These are phyloP conservation scores for Hypoxylon subgilvum DNA, from an alignment of 495 filamentous ascomycete species.

Conservation along the genomic window DNA sequence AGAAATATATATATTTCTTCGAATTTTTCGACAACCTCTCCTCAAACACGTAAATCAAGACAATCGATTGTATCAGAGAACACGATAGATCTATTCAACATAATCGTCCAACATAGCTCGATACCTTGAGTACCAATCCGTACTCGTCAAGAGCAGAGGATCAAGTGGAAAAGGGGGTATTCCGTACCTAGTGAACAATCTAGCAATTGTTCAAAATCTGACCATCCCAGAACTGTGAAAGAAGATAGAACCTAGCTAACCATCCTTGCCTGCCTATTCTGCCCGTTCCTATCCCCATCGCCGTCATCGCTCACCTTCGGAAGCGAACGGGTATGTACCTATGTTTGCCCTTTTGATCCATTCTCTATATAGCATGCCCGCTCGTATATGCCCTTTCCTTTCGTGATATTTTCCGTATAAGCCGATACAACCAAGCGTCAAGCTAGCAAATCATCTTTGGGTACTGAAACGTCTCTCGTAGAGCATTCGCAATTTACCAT, in stretches of 20 bases:
- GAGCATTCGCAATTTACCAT: conserved; percentile 6
- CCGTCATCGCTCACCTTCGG: conserved; percentile 3
- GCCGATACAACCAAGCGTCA: conserved; percentile 22
- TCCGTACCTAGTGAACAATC: conserved; percentile 22
- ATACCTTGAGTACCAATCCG: conserved; percentile 5
- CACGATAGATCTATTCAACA: conserved; percentile 10
- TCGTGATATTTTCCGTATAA: conserved; percentile 29
- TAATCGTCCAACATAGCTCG: conserved; percentile 11
- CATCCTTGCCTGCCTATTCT: conserved; percentile 6
- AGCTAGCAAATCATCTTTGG: conserved; percentile 5
- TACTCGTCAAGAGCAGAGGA: conserved; percentile 14
- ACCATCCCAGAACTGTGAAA: conserved; percentile 7
- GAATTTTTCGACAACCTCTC: too few species aligned
- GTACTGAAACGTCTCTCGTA: conserved; percentile 12
- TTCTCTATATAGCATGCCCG: conserved; percentile 22
- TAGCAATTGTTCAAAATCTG: conserved; percentile 14
- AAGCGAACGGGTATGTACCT: conserved; percentile 19
- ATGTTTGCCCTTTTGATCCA: conserved; percentile 1
- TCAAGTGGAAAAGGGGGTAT: conserved; percentile 21
- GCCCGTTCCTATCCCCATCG: conserved; percentile 5
- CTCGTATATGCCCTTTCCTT: conserved; percentile 22
- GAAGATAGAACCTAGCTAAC: conserved; percentile 10
- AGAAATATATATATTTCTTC: conserved; percentile 1
- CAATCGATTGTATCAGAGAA: conserved; percentile 4
- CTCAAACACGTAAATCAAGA: too few species aligned